phyloP scores from a whole-genome alignment of 2,329 filamentous ascomycete species.

The Teratosphaeria epicoccoides region DNA sequence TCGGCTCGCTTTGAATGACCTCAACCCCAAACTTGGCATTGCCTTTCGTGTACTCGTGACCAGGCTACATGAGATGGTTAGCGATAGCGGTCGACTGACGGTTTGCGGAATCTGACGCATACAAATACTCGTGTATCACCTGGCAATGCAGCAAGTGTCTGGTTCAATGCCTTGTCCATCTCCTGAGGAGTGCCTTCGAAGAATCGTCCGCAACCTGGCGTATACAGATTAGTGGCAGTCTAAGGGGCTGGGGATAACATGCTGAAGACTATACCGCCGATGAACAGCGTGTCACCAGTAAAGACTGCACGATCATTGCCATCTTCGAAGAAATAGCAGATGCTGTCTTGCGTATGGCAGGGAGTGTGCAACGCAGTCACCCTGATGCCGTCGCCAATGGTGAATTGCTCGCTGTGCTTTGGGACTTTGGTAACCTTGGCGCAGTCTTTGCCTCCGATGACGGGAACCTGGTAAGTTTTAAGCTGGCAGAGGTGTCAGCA shows the following conservation, averaged over 20 bases:
- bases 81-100: not conserved
- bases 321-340: conserved; percentile 89
- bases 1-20: conserved; percentile 60
- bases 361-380: conserved; percentile 89
- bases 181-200: conserved; percentile 84
- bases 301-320: conserved; percentile 70
- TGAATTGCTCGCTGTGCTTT: conserved; percentile 63
- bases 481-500: conserved; percentile 32
- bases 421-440: conserved; percentile 69
- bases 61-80: conserved; percentile 48
- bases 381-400: conserved; percentile 66
- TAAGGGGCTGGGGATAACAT: not conserved
- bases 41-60: conserved; percentile 95
- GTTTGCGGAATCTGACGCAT: conserved; percentile 27
- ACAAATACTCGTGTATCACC: conserved; percentile 89
- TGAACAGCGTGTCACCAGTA: conserved; percentile 92
- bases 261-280: conserved; percentile 51
- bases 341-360: conserved; percentile 96
- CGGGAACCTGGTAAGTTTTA: conserved; percentile 53
- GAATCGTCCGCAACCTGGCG: conserved; percentile 77
- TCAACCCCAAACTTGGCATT: conserved; percentile 82
- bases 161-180: conserved; percentile 90
- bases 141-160: conserved; percentile 67
- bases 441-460: conserved; percentile 85
- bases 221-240: not conserved